A percentile compares a stretch with the other conserved stretches of the same genome.
These are phyloP conservation scores for Kuraishia borneana DNA, from an alignment of 805 yeast genomes.

Conservation along the genomic window DNA sequence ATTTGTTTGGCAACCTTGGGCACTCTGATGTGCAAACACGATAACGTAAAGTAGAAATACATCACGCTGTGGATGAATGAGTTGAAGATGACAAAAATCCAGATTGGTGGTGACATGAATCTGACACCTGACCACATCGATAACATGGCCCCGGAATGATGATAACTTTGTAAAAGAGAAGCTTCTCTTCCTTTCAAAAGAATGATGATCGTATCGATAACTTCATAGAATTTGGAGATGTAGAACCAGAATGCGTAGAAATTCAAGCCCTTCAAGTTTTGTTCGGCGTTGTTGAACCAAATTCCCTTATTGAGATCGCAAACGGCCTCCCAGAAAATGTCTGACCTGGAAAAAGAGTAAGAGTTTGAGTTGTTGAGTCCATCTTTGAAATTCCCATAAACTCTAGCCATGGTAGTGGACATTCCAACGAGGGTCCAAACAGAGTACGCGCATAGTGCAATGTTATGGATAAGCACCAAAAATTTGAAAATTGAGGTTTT, in stretches of 20 bases:
- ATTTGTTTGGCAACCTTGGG: constrained; percentile 46
- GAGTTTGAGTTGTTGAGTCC: constrained; percentile 9
- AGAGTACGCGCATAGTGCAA: constrained; percentile 53
- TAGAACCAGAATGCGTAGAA: constrained; percentile 59
- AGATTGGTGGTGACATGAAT: constrained; percentile 61
- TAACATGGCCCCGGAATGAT: constrained; percentile 72
- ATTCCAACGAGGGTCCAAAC: constrained; percentile 66
- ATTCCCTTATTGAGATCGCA: constrained; percentile 53
- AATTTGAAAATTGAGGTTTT: constrained; percentile 32
- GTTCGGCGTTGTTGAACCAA: constrained; percentile 25
- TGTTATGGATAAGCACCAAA: constrained; percentile 50
- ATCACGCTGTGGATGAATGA: constrained; percentile 68
- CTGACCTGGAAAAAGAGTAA: constrained; percentile 13
- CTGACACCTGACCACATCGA: constrained; percentile 76
- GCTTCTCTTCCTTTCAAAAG: constrained; percentile 58
- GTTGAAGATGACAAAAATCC: constrained; percentile 74
- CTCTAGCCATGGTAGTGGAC: constrained; percentile 35
- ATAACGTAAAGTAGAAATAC: constrained; percentile 58
- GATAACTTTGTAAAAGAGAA: constrained; percentile 59
- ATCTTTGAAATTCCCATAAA: constrained; percentile 17
- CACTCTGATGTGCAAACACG: constrained; percentile 45
- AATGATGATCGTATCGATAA: constrained; percentile 56
- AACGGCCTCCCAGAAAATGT: constrained; percentile 46
- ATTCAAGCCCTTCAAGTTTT: constrained; percentile 30
- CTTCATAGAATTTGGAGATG: constrained; percentile 61